phyloP scores from a whole-genome alignment of 2,329 filamentous ascomycete genomes.

The Fusarium verticillioides region DNA sequence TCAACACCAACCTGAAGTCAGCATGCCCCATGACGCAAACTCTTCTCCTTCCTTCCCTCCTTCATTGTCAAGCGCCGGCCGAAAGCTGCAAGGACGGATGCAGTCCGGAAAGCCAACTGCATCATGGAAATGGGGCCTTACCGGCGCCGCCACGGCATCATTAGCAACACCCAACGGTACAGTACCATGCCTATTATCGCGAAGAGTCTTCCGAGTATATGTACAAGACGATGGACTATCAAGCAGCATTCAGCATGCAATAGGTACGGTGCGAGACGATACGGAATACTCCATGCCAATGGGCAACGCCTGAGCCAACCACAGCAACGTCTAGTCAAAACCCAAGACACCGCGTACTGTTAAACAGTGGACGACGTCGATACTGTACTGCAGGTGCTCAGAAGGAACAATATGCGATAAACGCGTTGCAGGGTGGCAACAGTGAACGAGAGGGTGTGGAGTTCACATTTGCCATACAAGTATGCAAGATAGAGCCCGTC shows the following conservation, averaged over 20 bases:
- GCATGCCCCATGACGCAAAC: conserved; percentile 42
- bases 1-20: conserved; percentile 24
- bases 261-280: neutral
- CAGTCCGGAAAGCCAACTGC: conserved; percentile 10
- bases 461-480: neutral
- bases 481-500: conserved; percentile 7
- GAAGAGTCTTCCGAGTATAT: neutral
- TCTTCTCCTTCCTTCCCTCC: conserved; percentile 5
- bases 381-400: neutral
- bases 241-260: neutral
- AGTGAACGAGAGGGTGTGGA: conserved; percentile 12
- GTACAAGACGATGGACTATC: neutral
- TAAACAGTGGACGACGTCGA: neutral
- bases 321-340: neutral
- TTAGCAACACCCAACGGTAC: conserved; percentile 17
- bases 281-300: neutral
- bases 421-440: neutral
- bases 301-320: conserved; percentile 7
- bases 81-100: conserved; percentile 27
- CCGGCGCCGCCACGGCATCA: conserved; percentile 41
- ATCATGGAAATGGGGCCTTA: conserved; percentile 13
- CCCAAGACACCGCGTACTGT: neutral
- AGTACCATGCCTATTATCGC: neutral
- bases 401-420: neutral
- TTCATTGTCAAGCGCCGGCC: conserved; percentile 16